These are phyloP conservation scores for Pelargonium fulgidum DNA, from an alignment of 441 rosid genomes.

Conservation along the genomic window DNA sequence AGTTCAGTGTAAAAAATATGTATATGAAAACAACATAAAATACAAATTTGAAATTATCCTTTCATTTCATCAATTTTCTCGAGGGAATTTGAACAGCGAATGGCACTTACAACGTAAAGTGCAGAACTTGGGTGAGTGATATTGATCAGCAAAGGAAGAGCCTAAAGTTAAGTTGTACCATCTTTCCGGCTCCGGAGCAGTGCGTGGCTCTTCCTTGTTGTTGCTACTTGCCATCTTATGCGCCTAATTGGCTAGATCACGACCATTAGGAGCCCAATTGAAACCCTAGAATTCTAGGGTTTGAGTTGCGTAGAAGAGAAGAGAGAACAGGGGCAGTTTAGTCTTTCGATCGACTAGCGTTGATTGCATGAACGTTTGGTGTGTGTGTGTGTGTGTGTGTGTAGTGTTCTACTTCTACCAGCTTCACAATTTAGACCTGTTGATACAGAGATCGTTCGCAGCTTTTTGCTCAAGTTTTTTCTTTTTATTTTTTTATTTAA, in stretches of 20 bases:
- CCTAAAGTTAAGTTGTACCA: slow-evolving; percentile 50
- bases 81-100: not conserved
- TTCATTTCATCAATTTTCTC: not conserved
- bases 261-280: slow-evolving; percentile 7
- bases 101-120: slow-evolving; percentile 37
- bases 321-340: not conserved
- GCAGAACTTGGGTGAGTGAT: slow-evolving; percentile 37
- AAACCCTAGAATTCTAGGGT: slow-evolving; percentile 26
- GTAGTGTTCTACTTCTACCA: too few species aligned
- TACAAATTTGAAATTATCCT: not conserved
- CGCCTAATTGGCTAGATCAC: not conserved
- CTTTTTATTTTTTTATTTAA: too few species aligned
- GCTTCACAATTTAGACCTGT: too few species aligned
- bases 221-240: slow-evolving; percentile 27
- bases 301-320: not conserved
- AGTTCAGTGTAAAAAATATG: not conserved
- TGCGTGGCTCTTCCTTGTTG: slow-evolving; percentile 44
- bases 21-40: slow-evolving; percentile 2
- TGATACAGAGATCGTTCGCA: too few species aligned
- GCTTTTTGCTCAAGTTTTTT: too few species aligned
- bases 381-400: too few species aligned
- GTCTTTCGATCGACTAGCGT: not conserved
- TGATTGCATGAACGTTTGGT: too few species aligned
- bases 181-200: slow-evolving; percentile 37
- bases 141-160: slow-evolving; percentile 33